Conservation (phyloP, 805 yeast species). For the Ogataea ramenticola region DNA sequence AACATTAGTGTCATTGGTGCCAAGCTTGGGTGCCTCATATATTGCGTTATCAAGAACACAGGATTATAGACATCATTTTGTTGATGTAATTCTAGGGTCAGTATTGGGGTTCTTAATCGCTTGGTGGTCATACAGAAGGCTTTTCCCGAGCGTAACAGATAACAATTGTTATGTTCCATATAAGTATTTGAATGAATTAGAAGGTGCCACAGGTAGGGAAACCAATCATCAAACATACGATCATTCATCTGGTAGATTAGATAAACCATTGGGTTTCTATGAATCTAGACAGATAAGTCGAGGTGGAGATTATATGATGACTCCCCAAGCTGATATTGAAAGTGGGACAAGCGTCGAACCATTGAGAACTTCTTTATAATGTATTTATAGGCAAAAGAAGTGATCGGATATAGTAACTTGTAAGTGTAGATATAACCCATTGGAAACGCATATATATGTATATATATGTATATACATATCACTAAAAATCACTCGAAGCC, state of each 20-base stretch:
- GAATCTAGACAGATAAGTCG: neutral
- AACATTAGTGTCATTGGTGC: conserved; percentile 42
- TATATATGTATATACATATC: no score
- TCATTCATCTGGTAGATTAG: neutral
- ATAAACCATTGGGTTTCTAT: neutral
- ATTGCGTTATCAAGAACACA: conserved; percentile 84
- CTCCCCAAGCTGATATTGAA: conserved; percentile 1
- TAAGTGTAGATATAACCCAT: no score
- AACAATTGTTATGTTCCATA: conserved; percentile 34
- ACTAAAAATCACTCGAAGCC: no score
- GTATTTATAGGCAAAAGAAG: no score
- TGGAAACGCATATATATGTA: no score
- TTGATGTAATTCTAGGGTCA: conserved; percentile 75
- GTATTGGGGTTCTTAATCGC: conserved; percentile 58
- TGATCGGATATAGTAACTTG: no score
- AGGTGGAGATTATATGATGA: neutral
- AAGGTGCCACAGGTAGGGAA: neutral
- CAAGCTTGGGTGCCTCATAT: conserved; percentile 59
- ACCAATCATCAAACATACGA: neutral
- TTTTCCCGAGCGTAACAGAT: conserved; percentile 36
- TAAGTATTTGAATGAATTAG: conserved; percentile 11
- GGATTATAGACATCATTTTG: conserved; percentile 90
- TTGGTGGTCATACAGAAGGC: conserved; percentile 45
- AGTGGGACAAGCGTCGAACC: conserved; percentile 1
- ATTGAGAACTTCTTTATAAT: no score